Base-by-base conservation (phyloP, 2,329 filamentous ascomycete genomes). In the Fusarium sp. region DNA sequence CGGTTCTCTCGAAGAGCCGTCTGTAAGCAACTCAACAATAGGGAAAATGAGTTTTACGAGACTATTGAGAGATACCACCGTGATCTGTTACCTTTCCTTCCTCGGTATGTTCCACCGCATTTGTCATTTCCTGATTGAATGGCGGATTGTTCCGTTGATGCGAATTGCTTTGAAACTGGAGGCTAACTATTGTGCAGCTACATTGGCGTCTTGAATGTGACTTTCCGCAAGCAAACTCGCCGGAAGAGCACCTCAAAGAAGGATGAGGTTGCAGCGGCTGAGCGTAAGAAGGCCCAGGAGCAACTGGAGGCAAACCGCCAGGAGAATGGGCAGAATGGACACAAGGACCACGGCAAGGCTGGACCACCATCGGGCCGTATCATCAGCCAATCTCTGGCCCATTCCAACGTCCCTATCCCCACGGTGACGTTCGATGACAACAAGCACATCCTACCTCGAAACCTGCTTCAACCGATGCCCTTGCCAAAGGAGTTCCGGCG, bases 21-120 rank as follows among this genome's bases (percentile, higher is more conserved):
- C 13, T 99, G 97, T 88, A 99, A 99, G 84, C 95, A 98, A 84
- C 89, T 99, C 80, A 99, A 98, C 83, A 99, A 98, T 82, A 91
- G 96, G 79, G 97, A 99, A 82, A 99, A 99, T 83, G 95, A 98
- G 84, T 99, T 99, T 81, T 99, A 99, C 83, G 97, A 99, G 84
- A 97, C 93, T 64, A 94, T 98, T 78, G 97, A 99, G 85, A 92
- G 91, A 79, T 91, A 94, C 76, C 96, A 99, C 83, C 94, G 95
- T 74, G 93, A 98, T 80, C 88, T 99, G 79, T 86, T 99, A 69
- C 91, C 93, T 48, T 99, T 98, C 81, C 88, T 99, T 74, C 97
- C 97, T 74, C 95, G 95, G 92, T 93, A 86, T 73, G 86, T 81
- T 58, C 64, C 57, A 43, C 65, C 68, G 37, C 57, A 61, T 31